These are phyloP conservation scores for Sclerotinia glacialis DNA, from an alignment of 2,329 filamentous ascomycete genomes.

Conservation along the genomic window DNA sequence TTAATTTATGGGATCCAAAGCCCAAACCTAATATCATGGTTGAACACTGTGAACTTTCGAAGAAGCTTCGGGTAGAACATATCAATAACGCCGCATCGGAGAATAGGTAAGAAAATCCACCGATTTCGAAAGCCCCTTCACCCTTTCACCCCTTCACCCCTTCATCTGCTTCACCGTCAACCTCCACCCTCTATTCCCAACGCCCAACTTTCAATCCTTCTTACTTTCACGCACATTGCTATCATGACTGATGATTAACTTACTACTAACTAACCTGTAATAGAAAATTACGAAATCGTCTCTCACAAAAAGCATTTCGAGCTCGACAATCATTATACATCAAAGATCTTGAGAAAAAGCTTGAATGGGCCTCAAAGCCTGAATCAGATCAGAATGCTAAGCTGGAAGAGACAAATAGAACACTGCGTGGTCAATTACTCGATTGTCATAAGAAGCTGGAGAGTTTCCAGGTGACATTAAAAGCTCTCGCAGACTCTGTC, in stretches of 20 bases:
- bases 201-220: neutral
- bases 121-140: neutral
- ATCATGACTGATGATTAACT: neutral
- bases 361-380: constrained; percentile 20
- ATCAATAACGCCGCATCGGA: constrained; percentile 16
- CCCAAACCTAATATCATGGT: constrained; percentile 10
- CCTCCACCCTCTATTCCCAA: neutral
- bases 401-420: constrained; percentile 15
- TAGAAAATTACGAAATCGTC: constrained; percentile 21
- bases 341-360: constrained; percentile 18
- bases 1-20: neutral
- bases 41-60: constrained; percentile 7
- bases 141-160: neutral
- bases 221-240: neutral
- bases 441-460: constrained; percentile 21
- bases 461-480: constrained; percentile 20
- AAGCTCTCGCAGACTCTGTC: constrained; percentile 17
- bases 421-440: constrained; percentile 12
- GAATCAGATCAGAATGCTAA: constrained; percentile 21
- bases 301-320: constrained; percentile 21
- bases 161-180: neutral
- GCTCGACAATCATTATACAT: constrained; percentile 18
- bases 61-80: constrained; percentile 2
- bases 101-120: constrained; percentile 15
- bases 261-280: neutral